Evolutionary conservation across 1,284 basidiomycete genomes (phyloP).

Genomic region (Singerocomus rubriflavus): DNA sequence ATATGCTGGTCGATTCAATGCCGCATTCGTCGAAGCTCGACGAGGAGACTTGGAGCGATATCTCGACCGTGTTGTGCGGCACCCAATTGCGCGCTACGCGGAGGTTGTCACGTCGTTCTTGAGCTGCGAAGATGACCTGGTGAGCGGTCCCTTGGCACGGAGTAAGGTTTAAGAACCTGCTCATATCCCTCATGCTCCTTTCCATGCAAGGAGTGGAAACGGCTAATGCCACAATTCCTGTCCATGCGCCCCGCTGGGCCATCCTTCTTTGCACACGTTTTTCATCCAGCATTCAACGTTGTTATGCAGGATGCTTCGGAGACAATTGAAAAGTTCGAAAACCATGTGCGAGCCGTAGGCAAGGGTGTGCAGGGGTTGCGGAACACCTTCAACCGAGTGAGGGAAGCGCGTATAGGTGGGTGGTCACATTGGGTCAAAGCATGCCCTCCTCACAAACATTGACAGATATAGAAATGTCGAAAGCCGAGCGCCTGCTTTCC

Average conservation of each 20-base stretch:
- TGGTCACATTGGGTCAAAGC: slow-evolving; percentile 6
- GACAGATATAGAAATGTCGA: slow-evolving; percentile 59
- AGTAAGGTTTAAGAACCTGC: slow-evolving; percentile 4
- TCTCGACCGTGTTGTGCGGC: slow-evolving; percentile 66
- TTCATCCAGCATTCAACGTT: slow-evolving; percentile 81
- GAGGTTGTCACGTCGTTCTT: slow-evolving; percentile 83
- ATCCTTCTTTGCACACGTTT: slow-evolving; percentile 74
- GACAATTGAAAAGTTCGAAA: slow-evolving; percentile 57
- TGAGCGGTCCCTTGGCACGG: slow-evolving; percentile 35
- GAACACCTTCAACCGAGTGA: slow-evolving; percentile 54
- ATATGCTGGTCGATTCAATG: slow-evolving; percentile 75
- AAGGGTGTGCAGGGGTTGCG: slow-evolving; percentile 67
- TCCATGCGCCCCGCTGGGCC: slow-evolving; percentile 61
- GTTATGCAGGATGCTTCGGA: slow-evolving; percentile 67
- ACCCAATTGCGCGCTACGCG: slow-evolving; percentile 74
- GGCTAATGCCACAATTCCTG: slow-evolving; percentile 58
- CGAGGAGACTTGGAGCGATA: slow-evolving; percentile 79
- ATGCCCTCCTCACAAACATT: not conserved
- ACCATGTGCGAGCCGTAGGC: slow-evolving; percentile 61
- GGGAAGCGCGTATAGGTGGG: slow-evolving; percentile 68
- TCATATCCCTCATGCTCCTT: slow-evolving; percentile 5
- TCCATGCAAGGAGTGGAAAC: slow-evolving; percentile 64
- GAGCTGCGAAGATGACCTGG: slow-evolving; percentile 66
- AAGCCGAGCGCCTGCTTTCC: slow-evolving; percentile 65
- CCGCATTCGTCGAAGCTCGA: slow-evolving; percentile 79